Base-by-base conservation (phyloP, 2,329 filamentous ascomycete species). In the Zymoseptoria ardabiliae region DNA sequence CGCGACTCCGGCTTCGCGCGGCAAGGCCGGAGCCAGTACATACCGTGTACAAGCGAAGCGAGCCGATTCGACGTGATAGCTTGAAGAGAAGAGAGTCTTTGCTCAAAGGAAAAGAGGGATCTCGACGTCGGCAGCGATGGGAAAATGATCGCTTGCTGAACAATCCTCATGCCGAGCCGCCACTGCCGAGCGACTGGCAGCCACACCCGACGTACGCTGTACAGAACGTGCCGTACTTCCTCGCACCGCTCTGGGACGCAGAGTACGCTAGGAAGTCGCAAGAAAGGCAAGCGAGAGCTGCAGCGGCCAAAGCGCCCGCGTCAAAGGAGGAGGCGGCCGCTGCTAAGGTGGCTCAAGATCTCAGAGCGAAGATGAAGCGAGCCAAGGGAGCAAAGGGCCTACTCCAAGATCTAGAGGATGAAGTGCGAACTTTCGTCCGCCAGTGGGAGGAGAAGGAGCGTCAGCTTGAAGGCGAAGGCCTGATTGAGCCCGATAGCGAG, bases 131-230 rank as follows among this genome's bases (percentile, higher is more conserved):
- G 54, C 87, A 93, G 68, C 83, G 93, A 58, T 97, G 92, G 91
- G 94, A 99, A 79, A 99, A 97, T 74, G 93, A 96, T 76, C 91
- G 85, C 65, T 85, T 97, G 63, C 78, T 96, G 58, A 84, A 86
- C 74, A 94, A 97, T 61, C 94, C 94, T 19, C 88, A 94, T 75
- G 90, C 82, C 19, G 85, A 93, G 66, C 90, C 92, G 0, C 94
- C 94, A 0, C 81, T 88, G 51, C 86, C 91, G 0, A 81, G 80
- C 59, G 94, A 99, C 76, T 97, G 89, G 87, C 83, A 88, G 68
- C 83, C 93, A 53, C 85, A 83, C 50, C 90, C 93, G 2, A 94
- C 92, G 13, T 85, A 97, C 73, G 87, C 86, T 4, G 82, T 90
- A 55, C 86, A 88, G 68, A 76, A 82, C 60, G 85, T 97, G 17